These are phyloP conservation scores for Viridothelium virens DNA, from an alignment of 495 filamentous ascomycete species.

Conservation along the genomic window DNA sequence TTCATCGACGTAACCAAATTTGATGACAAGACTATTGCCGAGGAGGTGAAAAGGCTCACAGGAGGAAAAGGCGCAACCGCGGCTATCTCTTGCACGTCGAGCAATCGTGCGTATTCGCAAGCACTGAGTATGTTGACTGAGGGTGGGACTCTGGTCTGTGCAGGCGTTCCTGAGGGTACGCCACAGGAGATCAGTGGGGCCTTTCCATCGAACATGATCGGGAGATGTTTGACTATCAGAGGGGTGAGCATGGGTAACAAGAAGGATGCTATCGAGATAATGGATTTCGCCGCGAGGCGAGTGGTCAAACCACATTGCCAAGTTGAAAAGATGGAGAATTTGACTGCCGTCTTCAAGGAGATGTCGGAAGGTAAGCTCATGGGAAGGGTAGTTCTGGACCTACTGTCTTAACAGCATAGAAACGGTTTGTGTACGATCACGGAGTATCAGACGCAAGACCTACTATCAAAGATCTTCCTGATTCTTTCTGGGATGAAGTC, in stretches of 20 bases:
- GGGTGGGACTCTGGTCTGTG: slow-evolving; percentile 56
- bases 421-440: background rate
- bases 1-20: slow-evolving; percentile 56
- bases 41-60: slow-evolving; percentile 40
- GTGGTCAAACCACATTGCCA: slow-evolving; percentile 53
- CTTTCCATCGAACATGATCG: slow-evolving; percentile 44
- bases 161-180: slow-evolving; percentile 60
- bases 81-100: background rate
- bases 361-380: slow-evolving; percentile 47
- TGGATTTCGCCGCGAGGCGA: slow-evolving; percentile 57
- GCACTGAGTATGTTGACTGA: slow-evolving; percentile 49
- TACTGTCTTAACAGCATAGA: slow-evolving; percentile 11
- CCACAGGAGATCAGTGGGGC: slow-evolving; percentile 50
- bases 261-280: slow-evolving; percentile 55
- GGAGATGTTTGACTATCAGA: slow-evolving; percentile 48
- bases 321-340: slow-evolving; percentile 52
- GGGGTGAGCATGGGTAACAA: slow-evolving; percentile 58
- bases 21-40: slow-evolving; percentile 16
- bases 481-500: background rate
- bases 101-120: slow-evolving; percentile 4
- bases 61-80: background rate
- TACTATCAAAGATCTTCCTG: background rate
- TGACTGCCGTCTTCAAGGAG: slow-evolving; percentile 53
- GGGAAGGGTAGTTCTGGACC: slow-evolving; percentile 36
- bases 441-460: background rate